These are phyloP conservation scores for Copromyces sp. DNA, from an alignment of 495 filamentous ascomycete genomes.

Conservation along the genomic window DNA sequence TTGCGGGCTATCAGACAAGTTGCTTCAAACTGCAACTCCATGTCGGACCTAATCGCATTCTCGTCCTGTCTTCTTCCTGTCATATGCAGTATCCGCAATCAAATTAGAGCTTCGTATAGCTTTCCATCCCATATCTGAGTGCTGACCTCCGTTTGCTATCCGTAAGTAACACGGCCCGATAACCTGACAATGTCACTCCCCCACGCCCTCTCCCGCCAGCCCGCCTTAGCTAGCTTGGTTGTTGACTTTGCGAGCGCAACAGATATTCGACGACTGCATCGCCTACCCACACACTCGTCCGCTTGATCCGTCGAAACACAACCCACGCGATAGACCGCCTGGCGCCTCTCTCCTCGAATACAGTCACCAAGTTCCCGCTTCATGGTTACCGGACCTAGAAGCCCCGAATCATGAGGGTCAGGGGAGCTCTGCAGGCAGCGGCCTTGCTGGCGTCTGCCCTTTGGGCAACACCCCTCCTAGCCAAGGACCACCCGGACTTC, in stretches of 20 bases:
- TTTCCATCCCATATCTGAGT: background rate
- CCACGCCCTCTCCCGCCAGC: background rate
- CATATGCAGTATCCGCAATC: background rate
- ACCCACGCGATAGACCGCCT: background rate
- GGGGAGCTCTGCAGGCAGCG: slow-evolving; percentile 33
- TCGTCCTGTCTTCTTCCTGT: background rate
- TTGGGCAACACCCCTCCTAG: slow-evolving; percentile 30
- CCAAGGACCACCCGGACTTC: slow-evolving; percentile 39
- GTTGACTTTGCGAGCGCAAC: background rate
- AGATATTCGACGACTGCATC: background rate
- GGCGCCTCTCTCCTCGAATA: background rate
- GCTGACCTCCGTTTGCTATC: background rate
- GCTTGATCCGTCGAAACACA: background rate
- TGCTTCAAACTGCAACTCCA: background rate
- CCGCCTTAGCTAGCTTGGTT: background rate
- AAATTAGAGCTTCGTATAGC: background rate
- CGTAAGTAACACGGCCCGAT: background rate
- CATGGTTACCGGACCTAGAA: slow-evolving; percentile 14
- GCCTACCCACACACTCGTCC: background rate
- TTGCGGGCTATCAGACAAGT: slow-evolving; percentile 2
- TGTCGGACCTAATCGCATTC: background rate
- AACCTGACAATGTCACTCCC: background rate
- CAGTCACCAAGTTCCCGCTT: slow-evolving; percentile 5
- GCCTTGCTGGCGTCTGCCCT: slow-evolving; percentile 32
- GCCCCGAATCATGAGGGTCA: slow-evolving; percentile 32